Percentiles rank a stretch among this genome's conserved stretches.
Conservation (phyloP, 2,329 filamentous ascomycete genomes). For the Fusarium poae region DNA sequence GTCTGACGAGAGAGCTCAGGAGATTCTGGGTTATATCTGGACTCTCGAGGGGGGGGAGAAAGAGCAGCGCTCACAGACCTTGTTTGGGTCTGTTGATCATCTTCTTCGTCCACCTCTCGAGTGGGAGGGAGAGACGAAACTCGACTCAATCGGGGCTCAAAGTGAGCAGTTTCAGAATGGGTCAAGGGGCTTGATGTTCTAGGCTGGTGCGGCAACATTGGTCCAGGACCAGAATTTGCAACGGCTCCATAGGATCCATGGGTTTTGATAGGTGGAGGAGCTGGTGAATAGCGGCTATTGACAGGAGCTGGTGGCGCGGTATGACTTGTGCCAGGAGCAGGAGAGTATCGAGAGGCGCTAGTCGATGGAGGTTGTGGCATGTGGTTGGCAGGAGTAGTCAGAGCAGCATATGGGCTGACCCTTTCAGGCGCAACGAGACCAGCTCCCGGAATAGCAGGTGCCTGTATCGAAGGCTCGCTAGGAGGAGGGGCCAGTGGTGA, state of each 20-base stretch:
- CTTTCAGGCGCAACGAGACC: slow-evolving; percentile 67
- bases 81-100: slow-evolving; percentile 51
- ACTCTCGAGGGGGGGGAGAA: slow-evolving; percentile 49
- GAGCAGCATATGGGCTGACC: slow-evolving; percentile 65
- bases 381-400: slow-evolving; percentile 55
- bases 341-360: slow-evolving; percentile 71
- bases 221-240: slow-evolving; percentile 55
- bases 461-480: slow-evolving; percentile 25
- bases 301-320: slow-evolving; percentile 56
- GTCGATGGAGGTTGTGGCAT: slow-evolving; percentile 51
- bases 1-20: slow-evolving; percentile 58
- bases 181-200: slow-evolving; percentile 75
- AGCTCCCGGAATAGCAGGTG: slow-evolving; percentile 40
- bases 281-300: slow-evolving; percentile 67
- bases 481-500: slow-evolving; percentile 45
- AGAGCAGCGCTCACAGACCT: slow-evolving; percentile 48
- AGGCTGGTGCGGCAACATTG: slow-evolving; percentile 69
- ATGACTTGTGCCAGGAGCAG: slow-evolving; percentile 57
- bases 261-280: slow-evolving; percentile 57
- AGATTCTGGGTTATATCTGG: slow-evolving; percentile 57
- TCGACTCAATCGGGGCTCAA: slow-evolving; percentile 67
- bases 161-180: slow-evolving; percentile 71
- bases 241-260: slow-evolving; percentile 59
- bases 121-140: slow-evolving; percentile 72
- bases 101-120: slow-evolving; percentile 72